Base-by-base conservation (phyloP, 805 yeast species). In the Ogataea degrootiae region DNA sequence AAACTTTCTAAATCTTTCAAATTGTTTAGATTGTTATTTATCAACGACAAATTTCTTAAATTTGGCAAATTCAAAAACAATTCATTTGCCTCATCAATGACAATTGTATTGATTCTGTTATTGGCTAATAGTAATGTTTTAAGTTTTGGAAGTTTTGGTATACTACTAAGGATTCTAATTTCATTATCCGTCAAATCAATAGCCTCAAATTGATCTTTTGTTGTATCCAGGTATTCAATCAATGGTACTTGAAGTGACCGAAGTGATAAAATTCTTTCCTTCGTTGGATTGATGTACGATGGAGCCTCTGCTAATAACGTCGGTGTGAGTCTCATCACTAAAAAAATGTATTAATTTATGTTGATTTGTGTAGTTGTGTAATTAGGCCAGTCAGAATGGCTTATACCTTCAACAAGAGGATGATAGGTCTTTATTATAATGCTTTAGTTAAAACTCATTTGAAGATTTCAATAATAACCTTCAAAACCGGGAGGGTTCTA, bases 131-230 rank as follows among this genome's bases (percentile, higher is more conserved):
- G 68, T 2, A 92, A 56, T 0, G 84, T 76, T 39, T 72, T 73
- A 43, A 77, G 58, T 37, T 72, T 74, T 33, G 46, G 43, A 37
- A 75, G 59, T 19, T 49, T 58, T 0, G 83, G 87, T 35, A 77
- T 71, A 58, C 69, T 72, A 15, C 75, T 72, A 6, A 92, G 54
- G 2, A 71, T 72, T 1, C 73, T 65, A n/a, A 92, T 66, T 34
- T 79, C 83, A 65, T 92, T 92, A 58, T 85, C 83, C 0, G 92
- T 79, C 33, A 92, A 60, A 62, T 92, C 97, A 3, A 92, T 65
- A 15, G 74, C 79, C 50, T 74, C 83, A 61, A 66, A 70, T 37
- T 58, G 68, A 61, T 74, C 79, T 45, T 59, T 62, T 3, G 59
- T 43, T 1, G 73, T 59, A 1, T 72, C 72, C 2, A 79, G 55